Evolutionary conservation across 2,329 filamentous ascomycete genomes (phyloP).

Genomic region (Fusarium armeniacum): DNA sequence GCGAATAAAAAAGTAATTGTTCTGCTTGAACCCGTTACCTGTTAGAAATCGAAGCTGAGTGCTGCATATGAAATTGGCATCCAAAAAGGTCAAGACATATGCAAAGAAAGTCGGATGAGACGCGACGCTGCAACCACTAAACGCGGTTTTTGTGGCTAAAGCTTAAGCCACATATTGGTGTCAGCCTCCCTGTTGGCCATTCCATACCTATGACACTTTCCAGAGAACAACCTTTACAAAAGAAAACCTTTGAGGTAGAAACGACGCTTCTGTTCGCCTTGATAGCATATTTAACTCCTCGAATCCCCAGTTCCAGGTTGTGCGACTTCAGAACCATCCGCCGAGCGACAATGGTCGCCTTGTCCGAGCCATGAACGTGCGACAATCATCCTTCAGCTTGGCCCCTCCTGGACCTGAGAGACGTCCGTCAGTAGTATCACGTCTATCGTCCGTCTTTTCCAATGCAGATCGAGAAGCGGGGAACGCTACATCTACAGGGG

Average conservation of each 20-base stretch:
- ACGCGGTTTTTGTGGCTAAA: slow-evolving; percentile 48
- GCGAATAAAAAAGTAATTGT: not conserved
- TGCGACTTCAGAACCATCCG: slow-evolving; percentile 15
- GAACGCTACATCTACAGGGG: slow-evolving; percentile 65
- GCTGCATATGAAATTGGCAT: not conserved
- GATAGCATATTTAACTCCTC: not conserved
- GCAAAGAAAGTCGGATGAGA: slow-evolving; percentile 21
- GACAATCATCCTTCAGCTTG: slow-evolving; percentile 65
- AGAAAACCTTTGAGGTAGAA: slow-evolving; percentile 2
- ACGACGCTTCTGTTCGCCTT: not conserved
- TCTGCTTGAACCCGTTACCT: not conserved
- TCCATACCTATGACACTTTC: slow-evolving; percentile 24
- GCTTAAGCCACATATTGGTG: slow-evolving; percentile 44
- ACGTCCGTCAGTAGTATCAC: slow-evolving; percentile 72
- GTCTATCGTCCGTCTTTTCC: slow-evolving; percentile 77
- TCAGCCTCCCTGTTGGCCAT: slow-evolving; percentile 36
- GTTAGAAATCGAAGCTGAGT: not conserved
- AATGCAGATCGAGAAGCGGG: slow-evolving; percentile 71
- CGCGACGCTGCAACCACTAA: slow-evolving; percentile 51
- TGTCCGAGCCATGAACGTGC: slow-evolving; percentile 62
- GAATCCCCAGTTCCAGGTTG: not conserved
- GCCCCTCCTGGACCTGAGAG: slow-evolving; percentile 56
- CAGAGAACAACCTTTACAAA: slow-evolving; percentile 26
- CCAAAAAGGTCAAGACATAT: slow-evolving; percentile 15
- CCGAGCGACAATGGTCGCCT: slow-evolving; percentile 57